Evolutionary conservation across 306 rosid species (phyloP), one percentile per base, ranked within the genome.

Genomic region (Malus sieversii): DNA sequence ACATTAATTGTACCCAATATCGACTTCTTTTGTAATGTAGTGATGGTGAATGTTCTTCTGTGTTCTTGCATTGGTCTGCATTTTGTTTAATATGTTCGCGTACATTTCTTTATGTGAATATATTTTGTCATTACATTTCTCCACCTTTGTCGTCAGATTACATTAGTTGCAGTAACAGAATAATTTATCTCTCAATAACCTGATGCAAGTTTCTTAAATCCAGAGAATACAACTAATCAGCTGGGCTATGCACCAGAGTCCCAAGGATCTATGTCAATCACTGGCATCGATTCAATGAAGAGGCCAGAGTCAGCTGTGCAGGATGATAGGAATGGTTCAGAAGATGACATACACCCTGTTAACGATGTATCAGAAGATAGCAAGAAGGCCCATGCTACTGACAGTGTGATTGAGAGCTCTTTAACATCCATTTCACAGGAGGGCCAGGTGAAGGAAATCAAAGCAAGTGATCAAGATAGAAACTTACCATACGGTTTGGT

Each of bases 311-410:
- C 74, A 4, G 27, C 57, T 60, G 44, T 38, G 44, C 74, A 60
- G 53, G 85, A 80, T 77, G 81, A 77, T 80, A 46, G 61, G 60
- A 44, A 73, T 79, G 68, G 71, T 66, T 78, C 84, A 61, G 67
- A 85, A 72, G 66, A 72, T 68, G 82, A 84, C 75, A 66, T 81
- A 70, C 29, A 45, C 65, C 78, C 84, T 9, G 10, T 78, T 52
- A 63, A 76, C 12, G 83, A 82, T 80, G 78, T 23, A 15, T 58
- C 70, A 62, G 75, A 70, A 70, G 86, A 70, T 79, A 80, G 65
- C 75, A 66, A 68, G 71, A 71, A 83, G 75, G 70, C 48, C 29
- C 19, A 57, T 75, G 71, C 68, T 61, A 38, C 52, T 68, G 86
- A 84, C 70, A 72, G 71, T 67, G 81, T 55, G 73, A 66, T 68